These are phyloP conservation scores for Tylopilus cervinicoccineus DNA, from an alignment of 768 basidiomycete genomes.

Conservation along the genomic window DNA sequence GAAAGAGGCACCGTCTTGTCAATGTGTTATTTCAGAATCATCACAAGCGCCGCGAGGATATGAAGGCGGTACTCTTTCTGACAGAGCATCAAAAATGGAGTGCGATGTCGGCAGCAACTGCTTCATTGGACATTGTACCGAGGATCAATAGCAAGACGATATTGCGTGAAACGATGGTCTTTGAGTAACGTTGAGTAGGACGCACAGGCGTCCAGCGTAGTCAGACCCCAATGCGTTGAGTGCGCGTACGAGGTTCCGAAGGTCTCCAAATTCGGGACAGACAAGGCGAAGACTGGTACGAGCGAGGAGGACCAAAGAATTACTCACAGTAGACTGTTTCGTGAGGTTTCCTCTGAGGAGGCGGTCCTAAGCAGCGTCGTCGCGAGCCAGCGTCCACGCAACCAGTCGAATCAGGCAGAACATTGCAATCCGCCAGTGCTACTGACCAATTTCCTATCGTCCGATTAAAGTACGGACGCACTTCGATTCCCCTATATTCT, in stretches of 20 bases:
- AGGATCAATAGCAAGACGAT: constrained; percentile 40
- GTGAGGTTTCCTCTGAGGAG: background rate
- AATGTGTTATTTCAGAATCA: constrained; percentile 9
- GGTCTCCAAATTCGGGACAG: constrained; percentile 40
- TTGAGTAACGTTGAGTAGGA: constrained; percentile 41
- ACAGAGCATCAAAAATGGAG: constrained; percentile 48
- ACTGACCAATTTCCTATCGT: background rate
- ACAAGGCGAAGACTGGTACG: background rate
- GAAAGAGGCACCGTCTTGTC: constrained; percentile 14
- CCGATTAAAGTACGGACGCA: constrained; percentile 1
- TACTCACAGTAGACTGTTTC: constrained; percentile 14
- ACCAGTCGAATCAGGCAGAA: background rate
- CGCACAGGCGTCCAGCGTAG: constrained; percentile 35
- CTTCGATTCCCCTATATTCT: constrained; percentile 34
- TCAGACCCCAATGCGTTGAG: constrained; percentile 39
- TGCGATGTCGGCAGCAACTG: constrained; percentile 38
- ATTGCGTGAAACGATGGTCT: constrained; percentile 33
- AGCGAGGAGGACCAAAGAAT: background rate
- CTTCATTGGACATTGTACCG: constrained; percentile 28
- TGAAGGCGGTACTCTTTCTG: constrained; percentile 27
- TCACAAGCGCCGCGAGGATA: constrained; percentile 17
- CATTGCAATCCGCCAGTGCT: constrained; percentile 14
- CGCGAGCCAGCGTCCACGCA: background rate
- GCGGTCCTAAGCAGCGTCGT: background rate
- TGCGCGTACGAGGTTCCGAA: constrained; percentile 40